Evolutionary conservation across 108 stramenopile genomes (phyloP).

Genomic region (Discostella pseudostelligera): DNA sequence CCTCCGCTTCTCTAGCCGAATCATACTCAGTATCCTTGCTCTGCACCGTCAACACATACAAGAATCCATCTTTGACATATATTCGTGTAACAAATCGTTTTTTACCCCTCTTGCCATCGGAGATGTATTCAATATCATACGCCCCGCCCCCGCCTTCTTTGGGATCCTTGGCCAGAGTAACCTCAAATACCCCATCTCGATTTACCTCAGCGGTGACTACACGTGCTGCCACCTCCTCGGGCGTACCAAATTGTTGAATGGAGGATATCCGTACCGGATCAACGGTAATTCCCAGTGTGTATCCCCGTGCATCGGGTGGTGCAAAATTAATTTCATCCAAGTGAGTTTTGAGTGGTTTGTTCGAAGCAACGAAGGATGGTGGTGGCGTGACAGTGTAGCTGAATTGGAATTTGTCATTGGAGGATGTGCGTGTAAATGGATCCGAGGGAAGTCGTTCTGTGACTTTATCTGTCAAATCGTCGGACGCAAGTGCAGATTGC

Average conservation of each 20-base stretch:
- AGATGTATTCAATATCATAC: slow-evolving; percentile 73
- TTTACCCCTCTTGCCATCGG: slow-evolving; percentile 67
- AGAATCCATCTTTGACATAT: slow-evolving; percentile 47
- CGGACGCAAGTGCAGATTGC: neutral
- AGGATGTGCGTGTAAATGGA: slow-evolving; percentile 28
- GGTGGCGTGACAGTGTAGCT: slow-evolving; percentile 47
- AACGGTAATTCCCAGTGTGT: slow-evolving; percentile 74
- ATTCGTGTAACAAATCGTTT: slow-evolving; percentile 72
- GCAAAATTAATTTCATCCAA: slow-evolving; percentile 78
- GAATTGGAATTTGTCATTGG: slow-evolving; percentile 41
- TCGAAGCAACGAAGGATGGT: slow-evolving; percentile 31
- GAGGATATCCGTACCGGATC: slow-evolving; percentile 76
- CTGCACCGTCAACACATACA: slow-evolving; percentile 83
- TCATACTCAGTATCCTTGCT: slow-evolving; percentile 56
- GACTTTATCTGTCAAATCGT: neutral
- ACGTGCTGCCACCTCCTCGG: slow-evolving; percentile 78
- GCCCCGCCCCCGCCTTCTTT: slow-evolving; percentile 34
- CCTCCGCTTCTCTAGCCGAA: slow-evolving; percentile 31
- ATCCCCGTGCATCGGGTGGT: slow-evolving; percentile 30
- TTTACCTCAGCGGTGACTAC: slow-evolving; percentile 84
- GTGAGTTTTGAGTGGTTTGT: slow-evolving; percentile 80
- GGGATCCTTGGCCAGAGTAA: slow-evolving; percentile 76
- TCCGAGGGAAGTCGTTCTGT: slow-evolving; percentile 6
- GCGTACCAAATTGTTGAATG: slow-evolving; percentile 72
- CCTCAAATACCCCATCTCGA: slow-evolving; percentile 82